A percentile compares a stretch with the other conserved stretches of the same genome.
phyloP scores from a whole-genome alignment of 202 grass and related monocot genomes.

The Sporobolus alterniflorus region DNA sequence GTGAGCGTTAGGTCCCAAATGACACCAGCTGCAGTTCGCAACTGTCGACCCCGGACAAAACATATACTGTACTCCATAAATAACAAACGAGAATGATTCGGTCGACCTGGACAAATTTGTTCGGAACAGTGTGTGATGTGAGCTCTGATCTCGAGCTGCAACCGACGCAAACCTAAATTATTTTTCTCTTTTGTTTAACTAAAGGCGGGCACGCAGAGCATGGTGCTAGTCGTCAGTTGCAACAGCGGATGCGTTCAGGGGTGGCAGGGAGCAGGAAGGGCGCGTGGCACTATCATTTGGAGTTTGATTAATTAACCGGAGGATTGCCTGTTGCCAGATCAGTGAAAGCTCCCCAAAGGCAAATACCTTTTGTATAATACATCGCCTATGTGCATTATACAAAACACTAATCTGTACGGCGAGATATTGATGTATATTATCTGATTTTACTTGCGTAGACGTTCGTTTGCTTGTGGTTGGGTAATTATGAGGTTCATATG shows the following conservation, averaged over 20 bases:
- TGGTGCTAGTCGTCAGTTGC: not conserved
- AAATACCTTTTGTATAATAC: not conserved
- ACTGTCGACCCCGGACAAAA: too few species aligned
- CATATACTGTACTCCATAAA: not conserved
- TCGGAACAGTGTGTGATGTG: not conserved
- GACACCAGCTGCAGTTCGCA: too few species aligned
- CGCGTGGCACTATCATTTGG: slow-evolving; percentile 21
- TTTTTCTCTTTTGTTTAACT: not conserved
- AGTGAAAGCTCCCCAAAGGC: slow-evolving; percentile 34
- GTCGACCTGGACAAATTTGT: slow-evolving; percentile 2
- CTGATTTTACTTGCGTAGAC: not conserved
- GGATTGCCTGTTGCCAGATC: slow-evolving; percentile 26
- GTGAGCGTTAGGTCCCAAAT: slow-evolving; percentile 25
- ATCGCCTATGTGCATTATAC: slow-evolving; percentile 20
- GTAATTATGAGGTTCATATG: too few species aligned
- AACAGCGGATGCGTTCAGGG: slow-evolving; percentile 32
- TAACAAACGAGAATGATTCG: not conserved
- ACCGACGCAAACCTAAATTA: slow-evolving; percentile 22
- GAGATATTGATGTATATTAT: not conserved
- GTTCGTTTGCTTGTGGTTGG: too few species aligned
- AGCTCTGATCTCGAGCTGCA: not conserved
- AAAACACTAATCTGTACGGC: not conserved
- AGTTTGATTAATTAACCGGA: slow-evolving; percentile 28
- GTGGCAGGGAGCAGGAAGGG: slow-evolving; percentile 23
- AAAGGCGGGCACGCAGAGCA: not conserved